These are phyloP conservation scores for Phytophthora melonis DNA, from an alignment of 352 stramenopile species.

Conservation along the genomic window DNA sequence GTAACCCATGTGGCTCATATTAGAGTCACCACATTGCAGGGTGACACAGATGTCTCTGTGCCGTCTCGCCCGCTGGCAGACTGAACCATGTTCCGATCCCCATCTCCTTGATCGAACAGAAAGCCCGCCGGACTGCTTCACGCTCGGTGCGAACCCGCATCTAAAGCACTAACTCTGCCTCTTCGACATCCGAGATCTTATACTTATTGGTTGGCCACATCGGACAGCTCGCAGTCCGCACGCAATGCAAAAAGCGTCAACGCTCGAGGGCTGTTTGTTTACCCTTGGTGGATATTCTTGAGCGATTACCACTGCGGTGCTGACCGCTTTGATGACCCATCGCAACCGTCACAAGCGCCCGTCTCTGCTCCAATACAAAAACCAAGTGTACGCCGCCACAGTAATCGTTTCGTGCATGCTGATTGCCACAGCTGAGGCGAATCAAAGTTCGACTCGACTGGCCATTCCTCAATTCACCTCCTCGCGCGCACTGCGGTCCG, in stretches of 20 bases:
- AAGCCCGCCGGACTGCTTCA: too few species aligned
- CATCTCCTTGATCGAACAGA: too few species aligned
- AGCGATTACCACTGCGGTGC: constrained; percentile 11
- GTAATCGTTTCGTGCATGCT: constrained; percentile 24
- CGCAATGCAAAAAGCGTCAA: not conserved
- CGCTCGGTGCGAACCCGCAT: too few species aligned
- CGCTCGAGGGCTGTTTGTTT: not conserved
- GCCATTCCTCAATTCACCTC: constrained; percentile 28
- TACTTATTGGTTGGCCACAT: too few species aligned
- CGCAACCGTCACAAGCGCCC: not conserved
- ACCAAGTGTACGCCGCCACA: not conserved
- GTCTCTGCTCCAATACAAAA: not conserved
- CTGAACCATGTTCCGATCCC: too few species aligned
- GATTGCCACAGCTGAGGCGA: constrained; percentile 10
- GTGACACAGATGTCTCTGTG: too few species aligned
- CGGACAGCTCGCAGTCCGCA: too few species aligned
- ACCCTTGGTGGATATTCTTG: constrained; percentile 18
- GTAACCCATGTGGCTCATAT: too few species aligned
- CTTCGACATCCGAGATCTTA: too few species aligned
- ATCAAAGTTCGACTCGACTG: not conserved
- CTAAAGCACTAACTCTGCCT: too few species aligned
- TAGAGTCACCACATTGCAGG: too few species aligned
- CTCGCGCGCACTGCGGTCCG: constrained; percentile 6
- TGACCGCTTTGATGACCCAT: constrained; percentile 20
- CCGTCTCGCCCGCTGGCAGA: too few species aligned